Percentiles rank a stretch among this genome's conserved stretches.
These are phyloP conservation scores for Lactarius hatsudake DNA, from an alignment of 768 basidiomycete species.

Conservation along the genomic window DNA sequence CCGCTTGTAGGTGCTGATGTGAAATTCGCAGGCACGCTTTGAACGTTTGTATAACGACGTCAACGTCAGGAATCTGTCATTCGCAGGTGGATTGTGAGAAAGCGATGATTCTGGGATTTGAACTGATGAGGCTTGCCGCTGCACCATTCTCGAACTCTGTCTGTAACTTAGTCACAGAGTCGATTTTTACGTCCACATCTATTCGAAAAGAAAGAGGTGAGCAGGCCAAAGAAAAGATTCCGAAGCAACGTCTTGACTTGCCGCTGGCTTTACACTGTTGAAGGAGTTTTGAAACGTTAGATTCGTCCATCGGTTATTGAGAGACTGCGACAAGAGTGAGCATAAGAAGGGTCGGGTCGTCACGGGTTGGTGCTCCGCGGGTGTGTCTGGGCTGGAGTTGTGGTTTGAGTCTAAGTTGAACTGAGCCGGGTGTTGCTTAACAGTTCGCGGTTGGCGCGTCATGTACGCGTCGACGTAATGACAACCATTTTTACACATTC, in stretches of 20 bases:
- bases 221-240: neutral
- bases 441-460: slow-evolving; percentile 6
- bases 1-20: slow-evolving; percentile 78
- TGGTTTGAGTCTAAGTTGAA: slow-evolving; percentile 1
- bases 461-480: slow-evolving; percentile 13
- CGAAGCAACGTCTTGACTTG: slow-evolving; percentile 19
- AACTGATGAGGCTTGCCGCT: slow-evolving; percentile 48
- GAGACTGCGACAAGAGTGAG: slow-evolving; percentile 2
- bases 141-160: slow-evolving; percentile 65
- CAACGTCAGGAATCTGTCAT: slow-evolving; percentile 66
- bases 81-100: slow-evolving; percentile 1
- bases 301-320: slow-evolving; percentile 31
- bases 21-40: slow-evolving; percentile 75
- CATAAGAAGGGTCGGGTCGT: slow-evolving; percentile 6
- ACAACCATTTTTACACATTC: neutral
- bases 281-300: slow-evolving; percentile 32
- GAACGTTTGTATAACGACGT: slow-evolving; percentile 63
- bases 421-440: neutral
- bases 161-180: slow-evolving; percentile 77
- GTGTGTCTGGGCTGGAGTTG: slow-evolving; percentile 11
- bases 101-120: neutral
- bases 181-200: slow-evolving; percentile 82
- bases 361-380: neutral
- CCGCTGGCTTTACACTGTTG: slow-evolving; percentile 36
- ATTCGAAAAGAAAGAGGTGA: slow-evolving; percentile 23